These are phyloP conservation scores for Rhodosorus marinus DNA, from an alignment of 23 red algal genomes.

Conservation along the genomic window DNA sequence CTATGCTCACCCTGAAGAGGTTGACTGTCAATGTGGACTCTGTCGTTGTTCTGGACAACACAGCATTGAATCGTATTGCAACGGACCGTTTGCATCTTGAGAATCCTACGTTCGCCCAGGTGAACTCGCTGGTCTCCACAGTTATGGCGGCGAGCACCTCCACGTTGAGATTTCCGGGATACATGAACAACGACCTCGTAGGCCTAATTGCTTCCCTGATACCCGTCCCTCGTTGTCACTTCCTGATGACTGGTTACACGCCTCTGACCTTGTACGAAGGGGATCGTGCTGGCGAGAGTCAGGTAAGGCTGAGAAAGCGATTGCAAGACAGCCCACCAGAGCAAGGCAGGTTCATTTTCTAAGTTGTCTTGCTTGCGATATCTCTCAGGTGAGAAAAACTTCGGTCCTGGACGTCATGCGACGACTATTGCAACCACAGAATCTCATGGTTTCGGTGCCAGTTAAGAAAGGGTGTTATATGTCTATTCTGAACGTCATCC, in stretches of 20 bases:
- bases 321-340: too few species aligned
- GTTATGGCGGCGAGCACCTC: slow-evolving; percentile 91
- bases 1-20: slow-evolving; percentile 66
- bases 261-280: slow-evolving; percentile 81
- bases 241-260: slow-evolving; percentile 84
- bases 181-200: slow-evolving; percentile 94
- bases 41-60: slow-evolving; percentile 89
- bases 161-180: slow-evolving; percentile 81
- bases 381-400: slow-evolving; percentile 86
- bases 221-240: slow-evolving; percentile 79
- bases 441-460: slow-evolving; percentile 83
- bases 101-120: slow-evolving; percentile 82
- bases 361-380: too few species aligned
- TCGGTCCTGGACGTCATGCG: slow-evolving; percentile 95
- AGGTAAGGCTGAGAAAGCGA: too few species aligned
- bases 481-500: slow-evolving; percentile 82
- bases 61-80: slow-evolving; percentile 78
- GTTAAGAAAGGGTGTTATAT: slow-evolving; percentile 67
- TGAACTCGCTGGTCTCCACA: slow-evolving; percentile 87
- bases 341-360: too few species aligned
- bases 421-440: slow-evolving; percentile 75
- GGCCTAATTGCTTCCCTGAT: slow-evolving; percentile 76
- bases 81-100: slow-evolving; percentile 67
- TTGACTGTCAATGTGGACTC: slow-evolving; percentile 72
- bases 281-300: slow-evolving; percentile 30